These are phyloP conservation scores for Colletotrichum falcatum DNA, from an alignment of 2,329 filamentous ascomycete genomes.

Conservation along the genomic window DNA sequence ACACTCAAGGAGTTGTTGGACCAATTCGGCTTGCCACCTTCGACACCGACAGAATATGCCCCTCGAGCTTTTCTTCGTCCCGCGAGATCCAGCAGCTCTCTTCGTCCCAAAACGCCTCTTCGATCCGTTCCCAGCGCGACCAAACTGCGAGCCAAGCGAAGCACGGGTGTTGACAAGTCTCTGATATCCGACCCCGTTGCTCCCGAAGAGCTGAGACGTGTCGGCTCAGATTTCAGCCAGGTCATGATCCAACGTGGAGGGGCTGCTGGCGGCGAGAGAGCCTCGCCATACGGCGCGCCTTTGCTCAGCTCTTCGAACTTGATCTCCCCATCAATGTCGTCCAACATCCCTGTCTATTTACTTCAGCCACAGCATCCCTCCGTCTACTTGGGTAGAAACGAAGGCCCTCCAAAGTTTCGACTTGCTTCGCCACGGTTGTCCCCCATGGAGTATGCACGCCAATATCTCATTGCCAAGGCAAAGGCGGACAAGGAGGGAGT, in stretches of 20 bases:
- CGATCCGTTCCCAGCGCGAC: conserved; percentile 28
- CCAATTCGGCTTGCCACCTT: conserved; percentile 33
- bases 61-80: conserved; percentile 28
- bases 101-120: conserved; percentile 21
- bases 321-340: conserved; percentile 19
- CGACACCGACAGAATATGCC: conserved; percentile 3
- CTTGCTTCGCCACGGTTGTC: conserved; percentile 47
- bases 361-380: conserved; percentile 34
- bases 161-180: conserved; percentile 29
- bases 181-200: conserved; percentile 35
- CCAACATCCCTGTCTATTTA: conserved; percentile 33
- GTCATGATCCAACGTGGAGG: conserved; percentile 10
- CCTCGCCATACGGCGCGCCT: background rate
- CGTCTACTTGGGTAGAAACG: conserved; percentile 29
- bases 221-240: conserved; percentile 26
- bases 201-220: conserved; percentile 31
- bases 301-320: conserved; percentile 31
- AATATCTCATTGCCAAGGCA: conserved; percentile 51
- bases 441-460: conserved; percentile 55
- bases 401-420: conserved; percentile 31
- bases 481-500: conserved; percentile 45
- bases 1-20: conserved; percentile 28
- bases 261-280: conserved; percentile 8
- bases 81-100: conserved; percentile 27
- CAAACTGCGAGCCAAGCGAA: conserved; percentile 37